Conservation (phyloP, 2,329 filamentous ascomycete genomes). For the Colletotrichum musae region DNA sequence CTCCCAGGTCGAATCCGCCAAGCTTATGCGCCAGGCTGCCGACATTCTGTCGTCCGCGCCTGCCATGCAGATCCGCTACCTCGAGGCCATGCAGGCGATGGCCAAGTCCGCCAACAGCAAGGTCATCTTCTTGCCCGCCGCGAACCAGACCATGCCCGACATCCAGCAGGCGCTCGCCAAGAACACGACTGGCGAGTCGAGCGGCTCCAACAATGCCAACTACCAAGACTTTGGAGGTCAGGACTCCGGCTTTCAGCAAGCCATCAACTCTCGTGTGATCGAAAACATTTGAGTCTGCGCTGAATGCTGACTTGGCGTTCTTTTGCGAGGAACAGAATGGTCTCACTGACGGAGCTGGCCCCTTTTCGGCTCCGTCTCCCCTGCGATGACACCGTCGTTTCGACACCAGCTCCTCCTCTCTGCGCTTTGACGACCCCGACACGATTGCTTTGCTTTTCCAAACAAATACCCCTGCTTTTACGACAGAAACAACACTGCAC, state of each 20-base stretch:
- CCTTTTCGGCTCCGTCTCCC: conserved; percentile 13
- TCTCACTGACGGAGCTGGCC: conserved; percentile 36
- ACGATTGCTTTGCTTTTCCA: conserved; percentile 27
- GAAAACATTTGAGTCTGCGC: conserved; percentile 80
- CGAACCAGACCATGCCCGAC: conserved; percentile 68
- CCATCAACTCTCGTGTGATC: conserved; percentile 85
- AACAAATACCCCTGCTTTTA: conserved; percentile 36
- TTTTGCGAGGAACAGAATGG: conserved; percentile 39
- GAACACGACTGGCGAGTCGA: conserved; percentile 50
- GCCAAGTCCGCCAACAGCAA: conserved; percentile 93
- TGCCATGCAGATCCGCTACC: conserved; percentile 98
- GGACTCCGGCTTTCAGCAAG: conserved; percentile 79
- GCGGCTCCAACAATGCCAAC: conserved; percentile 50
- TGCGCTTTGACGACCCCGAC: conserved; percentile 25
- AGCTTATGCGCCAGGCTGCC: conserved; percentile 92
- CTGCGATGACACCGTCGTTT: conserved; percentile 12
- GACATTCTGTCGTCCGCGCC: conserved; percentile 93
- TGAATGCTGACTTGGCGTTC: conserved; percentile 40
- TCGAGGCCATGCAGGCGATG: conserved; percentile 99
- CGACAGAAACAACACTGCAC: neutral
- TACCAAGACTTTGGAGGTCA: conserved; percentile 66
- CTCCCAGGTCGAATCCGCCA: conserved; percentile 85
- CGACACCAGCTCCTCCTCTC: conserved; percentile 1
- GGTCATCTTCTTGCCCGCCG: conserved; percentile 84
- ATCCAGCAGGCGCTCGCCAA: conserved; percentile 59